Evolutionary conservation across 148 eudicot genomes (phyloP).

Genomic region (Cornus suecica): DNA sequence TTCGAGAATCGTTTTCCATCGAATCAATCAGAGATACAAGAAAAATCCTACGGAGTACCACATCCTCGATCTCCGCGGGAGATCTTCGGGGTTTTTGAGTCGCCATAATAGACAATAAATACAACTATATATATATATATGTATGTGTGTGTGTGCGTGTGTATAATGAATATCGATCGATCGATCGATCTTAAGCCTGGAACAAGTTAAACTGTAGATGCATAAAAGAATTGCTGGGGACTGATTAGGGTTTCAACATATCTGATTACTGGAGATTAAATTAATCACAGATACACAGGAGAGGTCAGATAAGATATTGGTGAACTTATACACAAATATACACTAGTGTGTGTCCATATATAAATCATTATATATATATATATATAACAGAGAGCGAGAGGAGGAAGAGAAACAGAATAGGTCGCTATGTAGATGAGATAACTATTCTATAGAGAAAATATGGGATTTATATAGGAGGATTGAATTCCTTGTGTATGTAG

Average conservation of each 20-base stretch:
- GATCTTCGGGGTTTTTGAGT: conserved; percentile 61
- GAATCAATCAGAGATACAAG: conserved; percentile 63
- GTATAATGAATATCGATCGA: not conserved
- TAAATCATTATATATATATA: too few species aligned
- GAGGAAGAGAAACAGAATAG: too few species aligned
- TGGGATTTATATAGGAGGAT: too few species aligned
- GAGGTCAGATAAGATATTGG: too few species aligned
- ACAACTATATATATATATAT: not conserved
- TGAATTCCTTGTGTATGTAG: too few species aligned
- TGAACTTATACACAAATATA: too few species aligned
- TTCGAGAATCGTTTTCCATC: conserved; percentile 50
- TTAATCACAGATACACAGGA: too few species aligned
- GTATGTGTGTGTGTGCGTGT: not conserved
- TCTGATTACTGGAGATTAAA: not conserved
- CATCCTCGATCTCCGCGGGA: conserved; percentile 76
- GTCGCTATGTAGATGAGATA: too few species aligned
- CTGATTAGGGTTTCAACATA: not conserved
- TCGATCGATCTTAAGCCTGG: not conserved
- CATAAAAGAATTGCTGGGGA: not conserved
- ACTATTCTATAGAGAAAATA: too few species aligned
- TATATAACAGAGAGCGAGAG: too few species aligned
- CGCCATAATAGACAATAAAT: conserved; percentile 41
- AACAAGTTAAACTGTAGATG: not conserved
- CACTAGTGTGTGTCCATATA: too few species aligned
- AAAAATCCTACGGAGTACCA: conserved; percentile 75